phyloP scores from a whole-genome alignment of 2,329 filamentous ascomycete species.

The Fusarium tanahbumbuense region DNA sequence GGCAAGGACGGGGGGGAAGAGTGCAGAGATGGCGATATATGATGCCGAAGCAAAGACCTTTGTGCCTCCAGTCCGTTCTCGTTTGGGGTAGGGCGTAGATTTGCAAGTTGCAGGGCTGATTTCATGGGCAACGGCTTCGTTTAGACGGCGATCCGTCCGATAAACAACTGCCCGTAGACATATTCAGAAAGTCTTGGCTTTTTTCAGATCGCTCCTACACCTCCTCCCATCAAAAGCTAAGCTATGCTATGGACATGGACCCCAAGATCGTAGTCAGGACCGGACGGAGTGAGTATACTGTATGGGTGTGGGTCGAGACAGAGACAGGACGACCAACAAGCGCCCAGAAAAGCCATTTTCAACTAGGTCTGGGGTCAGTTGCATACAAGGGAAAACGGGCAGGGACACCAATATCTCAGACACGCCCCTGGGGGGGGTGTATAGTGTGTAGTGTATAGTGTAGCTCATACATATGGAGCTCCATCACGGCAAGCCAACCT shows the following conservation, averaged over 20 bases:
- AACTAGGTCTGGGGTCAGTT: constrained; percentile 30
- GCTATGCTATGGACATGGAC: constrained; percentile 30
- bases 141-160: constrained; percentile 38
- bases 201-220: constrained; percentile 23
- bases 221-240: constrained; percentile 19
- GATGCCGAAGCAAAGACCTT: constrained; percentile 42
- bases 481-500: constrained; percentile 32
- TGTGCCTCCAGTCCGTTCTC: constrained; percentile 36
- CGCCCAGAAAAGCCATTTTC: constrained; percentile 28
- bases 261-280: constrained; percentile 28
- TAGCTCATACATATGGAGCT: constrained; percentile 7
- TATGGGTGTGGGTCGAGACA: constrained; percentile 37
- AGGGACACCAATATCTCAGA: constrained; percentile 23
- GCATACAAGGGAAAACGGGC: constrained; percentile 34
- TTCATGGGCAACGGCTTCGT: constrained; percentile 38
- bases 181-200: constrained; percentile 35
- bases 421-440: constrained; percentile 29
- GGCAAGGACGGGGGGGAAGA: constrained; percentile 35
- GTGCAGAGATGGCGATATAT: constrained; percentile 43
- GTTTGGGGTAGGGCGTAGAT: constrained; percentile 41
- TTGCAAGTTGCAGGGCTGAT: constrained; percentile 32
- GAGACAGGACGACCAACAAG: constrained; percentile 22
- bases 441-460: constrained; percentile 4
- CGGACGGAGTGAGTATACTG: constrained; percentile 13
- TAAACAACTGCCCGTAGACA: constrained; percentile 40